Percentiles rank a stretch among this genome's conserved stretches.
Conservation (phyloP, 169 alveolate genomes). For the Neospora caninum region DNA sequence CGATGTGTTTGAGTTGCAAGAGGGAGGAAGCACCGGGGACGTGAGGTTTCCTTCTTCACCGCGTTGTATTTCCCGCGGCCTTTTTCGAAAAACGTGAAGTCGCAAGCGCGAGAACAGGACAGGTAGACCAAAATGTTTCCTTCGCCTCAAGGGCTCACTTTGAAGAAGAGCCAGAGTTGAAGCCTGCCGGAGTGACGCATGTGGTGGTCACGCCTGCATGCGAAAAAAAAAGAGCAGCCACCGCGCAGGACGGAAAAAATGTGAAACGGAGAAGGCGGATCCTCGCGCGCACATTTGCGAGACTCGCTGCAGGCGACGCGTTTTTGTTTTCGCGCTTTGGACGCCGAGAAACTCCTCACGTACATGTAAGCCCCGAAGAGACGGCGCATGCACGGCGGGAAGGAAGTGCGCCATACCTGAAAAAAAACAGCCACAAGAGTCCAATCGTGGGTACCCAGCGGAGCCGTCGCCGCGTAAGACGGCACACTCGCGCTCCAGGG, state of each 20-base stretch:
- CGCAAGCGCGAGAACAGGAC: too few relatives aligned
- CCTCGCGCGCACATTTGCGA: too few relatives aligned
- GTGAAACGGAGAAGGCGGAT: not conserved
- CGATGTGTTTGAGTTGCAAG: too few relatives aligned
- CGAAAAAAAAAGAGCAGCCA: not conserved
- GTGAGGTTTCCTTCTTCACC: too few relatives aligned
- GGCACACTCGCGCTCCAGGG: too few relatives aligned
- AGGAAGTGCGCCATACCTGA: constrained; percentile 81
- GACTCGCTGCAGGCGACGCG: too few relatives aligned
- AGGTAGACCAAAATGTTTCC: too few relatives aligned
- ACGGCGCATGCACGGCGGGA: constrained; percentile 93
- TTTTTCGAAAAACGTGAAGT: too few relatives aligned
- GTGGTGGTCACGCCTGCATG: constrained; percentile 78
- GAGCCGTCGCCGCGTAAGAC: too few relatives aligned
- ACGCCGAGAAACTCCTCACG: not conserved
- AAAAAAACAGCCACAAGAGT: constrained; percentile 6
- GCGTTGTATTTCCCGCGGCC: too few relatives aligned
- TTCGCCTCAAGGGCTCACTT: constrained; percentile 64
- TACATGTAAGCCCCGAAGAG: constrained; percentile 81
- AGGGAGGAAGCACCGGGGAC: too few relatives aligned
- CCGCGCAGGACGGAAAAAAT: not conserved
- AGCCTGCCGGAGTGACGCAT: constrained; percentile 89
- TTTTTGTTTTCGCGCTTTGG: too few relatives aligned
- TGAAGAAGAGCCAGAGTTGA: constrained; percentile 89
- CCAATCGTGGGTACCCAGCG: not conserved